Evolutionary conservation across 345 rosid species (phyloP).

Genomic region (Geranium brycei): DNA sequence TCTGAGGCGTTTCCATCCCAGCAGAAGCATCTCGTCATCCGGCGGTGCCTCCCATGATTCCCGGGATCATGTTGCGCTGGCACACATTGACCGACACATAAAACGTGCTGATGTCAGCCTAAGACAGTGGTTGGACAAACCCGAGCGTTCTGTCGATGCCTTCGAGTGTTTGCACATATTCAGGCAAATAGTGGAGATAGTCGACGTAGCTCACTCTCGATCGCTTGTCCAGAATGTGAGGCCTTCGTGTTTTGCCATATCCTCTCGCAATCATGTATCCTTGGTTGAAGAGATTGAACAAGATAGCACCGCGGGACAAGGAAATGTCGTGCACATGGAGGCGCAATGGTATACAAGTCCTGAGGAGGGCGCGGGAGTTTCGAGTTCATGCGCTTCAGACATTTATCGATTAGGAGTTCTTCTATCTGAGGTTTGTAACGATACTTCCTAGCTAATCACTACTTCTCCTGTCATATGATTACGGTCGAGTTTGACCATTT

Average conservation of each 20-base stretch:
- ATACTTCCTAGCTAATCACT: not conserved
- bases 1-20: constrained; percentile 14
- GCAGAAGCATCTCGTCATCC: constrained; percentile 15
- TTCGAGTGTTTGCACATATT: constrained; percentile 71
- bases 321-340: constrained; percentile 70
- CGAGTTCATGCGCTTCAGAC: constrained; percentile 72
- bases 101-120: constrained; percentile 56
- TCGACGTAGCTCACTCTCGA: constrained; percentile 61
- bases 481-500: too few relatives aligned
- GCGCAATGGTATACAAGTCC: constrained; percentile 72
- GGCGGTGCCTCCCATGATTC: constrained; percentile 14
- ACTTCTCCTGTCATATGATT: too few relatives aligned
- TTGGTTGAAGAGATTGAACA: constrained; percentile 36
- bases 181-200: constrained; percentile 67
- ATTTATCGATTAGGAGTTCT: constrained; percentile 68
- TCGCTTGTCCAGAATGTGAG: constrained; percentile 66
- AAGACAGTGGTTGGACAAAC: constrained; percentile 77
- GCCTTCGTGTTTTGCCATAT: constrained; percentile 72
- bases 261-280: constrained; percentile 63
- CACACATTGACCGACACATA: constrained; percentile 26
- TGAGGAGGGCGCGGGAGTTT: constrained; percentile 63
- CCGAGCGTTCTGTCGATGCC: constrained; percentile 46
- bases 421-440: constrained; percentile 55
- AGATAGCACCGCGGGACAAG: constrained; percentile 40
- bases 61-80: constrained; percentile 22